These are phyloP conservation scores for Trichoderma guizhouense DNA, from an alignment of 2,329 filamentous ascomycete species.

Conservation along the genomic window DNA sequence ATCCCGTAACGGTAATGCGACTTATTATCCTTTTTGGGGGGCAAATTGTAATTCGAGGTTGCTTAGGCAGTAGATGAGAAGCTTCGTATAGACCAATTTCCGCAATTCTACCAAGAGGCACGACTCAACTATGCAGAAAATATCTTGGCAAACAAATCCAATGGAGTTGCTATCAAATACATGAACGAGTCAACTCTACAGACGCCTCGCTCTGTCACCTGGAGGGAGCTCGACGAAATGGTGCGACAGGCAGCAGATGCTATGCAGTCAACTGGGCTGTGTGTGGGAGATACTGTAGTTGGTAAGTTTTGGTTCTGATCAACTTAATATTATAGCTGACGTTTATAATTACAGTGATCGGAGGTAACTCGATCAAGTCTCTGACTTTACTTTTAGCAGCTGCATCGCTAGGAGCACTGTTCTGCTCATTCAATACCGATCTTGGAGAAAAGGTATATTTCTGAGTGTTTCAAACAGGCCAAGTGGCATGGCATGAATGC, in stretches of 20 bases:
- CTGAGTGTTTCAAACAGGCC: too few species aligned
- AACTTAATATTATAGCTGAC: too few species aligned
- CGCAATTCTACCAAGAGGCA: not conserved
- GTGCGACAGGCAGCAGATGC: not conserved
- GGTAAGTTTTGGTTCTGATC: not conserved
- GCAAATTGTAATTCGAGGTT: not conserved
- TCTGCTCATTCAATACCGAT: not conserved
- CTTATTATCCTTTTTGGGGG: not conserved
- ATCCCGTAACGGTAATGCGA: not conserved
- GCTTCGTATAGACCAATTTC: not conserved
- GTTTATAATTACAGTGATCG: not conserved
- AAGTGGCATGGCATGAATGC: too few species aligned
- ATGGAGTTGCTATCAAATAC: not conserved
- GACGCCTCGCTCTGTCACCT: not conserved
- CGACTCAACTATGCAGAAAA: not conserved
- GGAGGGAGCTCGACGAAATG: not conserved
- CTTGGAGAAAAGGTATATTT: not conserved
- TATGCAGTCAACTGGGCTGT: not conserved
- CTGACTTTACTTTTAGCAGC: not conserved
- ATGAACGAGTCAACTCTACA: not conserved
- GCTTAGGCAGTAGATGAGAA: not conserved
- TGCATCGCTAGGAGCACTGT: not conserved
- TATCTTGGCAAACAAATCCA: not conserved
- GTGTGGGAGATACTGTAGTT: not conserved
- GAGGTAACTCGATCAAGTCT: not conserved